Percentiles rank a stretch among this genome's conserved stretches.
Conservation (phyloP, 1,284 basidiomycete species). For the Cryptococcus hybrid region DNA sequence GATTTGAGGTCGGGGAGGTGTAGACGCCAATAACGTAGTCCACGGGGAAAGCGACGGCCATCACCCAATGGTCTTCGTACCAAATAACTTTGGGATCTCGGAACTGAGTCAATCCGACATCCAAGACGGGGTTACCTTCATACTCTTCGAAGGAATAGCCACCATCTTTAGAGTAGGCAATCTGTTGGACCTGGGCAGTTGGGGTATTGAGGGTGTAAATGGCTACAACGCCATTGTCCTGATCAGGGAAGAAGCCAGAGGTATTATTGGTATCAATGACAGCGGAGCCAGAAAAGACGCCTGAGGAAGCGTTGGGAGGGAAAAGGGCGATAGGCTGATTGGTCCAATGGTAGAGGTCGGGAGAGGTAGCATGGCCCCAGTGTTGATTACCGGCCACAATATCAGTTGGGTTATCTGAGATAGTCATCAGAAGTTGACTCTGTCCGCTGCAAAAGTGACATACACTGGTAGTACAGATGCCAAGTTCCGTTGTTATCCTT, state of each 20-base stretch:
- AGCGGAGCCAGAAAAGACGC: constrained; percentile 49
- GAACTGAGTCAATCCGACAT: constrained; percentile 45
- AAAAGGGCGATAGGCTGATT: constrained; percentile 48
- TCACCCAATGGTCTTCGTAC: constrained; percentile 49
- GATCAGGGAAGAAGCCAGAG: constrained; percentile 49
- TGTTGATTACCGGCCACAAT: constrained; percentile 51
- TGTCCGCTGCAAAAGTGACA: not conserved
- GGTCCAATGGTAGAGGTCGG: constrained; percentile 51
- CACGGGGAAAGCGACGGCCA: constrained; percentile 47
- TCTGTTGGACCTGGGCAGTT: constrained; percentile 42
- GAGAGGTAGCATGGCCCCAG: constrained; percentile 53
- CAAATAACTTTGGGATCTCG: constrained; percentile 53
- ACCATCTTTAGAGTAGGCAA: constrained; percentile 49
- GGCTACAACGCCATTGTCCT: constrained; percentile 49
- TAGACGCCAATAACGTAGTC: constrained; percentile 49
- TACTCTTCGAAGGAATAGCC: constrained; percentile 51
- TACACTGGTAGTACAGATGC: constrained; percentile 53
- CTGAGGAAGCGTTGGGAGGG: constrained; percentile 31
- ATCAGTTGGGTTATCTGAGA: constrained; percentile 43
- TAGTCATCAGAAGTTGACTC: not conserved
- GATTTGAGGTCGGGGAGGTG: constrained; percentile 47
- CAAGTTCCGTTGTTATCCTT: constrained; percentile 47
- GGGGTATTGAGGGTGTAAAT: constrained; percentile 51
- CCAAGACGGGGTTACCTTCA: constrained; percentile 45
- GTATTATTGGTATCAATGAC: constrained; percentile 52